Conservation (phyloP, 495 filamentous ascomycete species). For the Pyronema domesticum region DNA sequence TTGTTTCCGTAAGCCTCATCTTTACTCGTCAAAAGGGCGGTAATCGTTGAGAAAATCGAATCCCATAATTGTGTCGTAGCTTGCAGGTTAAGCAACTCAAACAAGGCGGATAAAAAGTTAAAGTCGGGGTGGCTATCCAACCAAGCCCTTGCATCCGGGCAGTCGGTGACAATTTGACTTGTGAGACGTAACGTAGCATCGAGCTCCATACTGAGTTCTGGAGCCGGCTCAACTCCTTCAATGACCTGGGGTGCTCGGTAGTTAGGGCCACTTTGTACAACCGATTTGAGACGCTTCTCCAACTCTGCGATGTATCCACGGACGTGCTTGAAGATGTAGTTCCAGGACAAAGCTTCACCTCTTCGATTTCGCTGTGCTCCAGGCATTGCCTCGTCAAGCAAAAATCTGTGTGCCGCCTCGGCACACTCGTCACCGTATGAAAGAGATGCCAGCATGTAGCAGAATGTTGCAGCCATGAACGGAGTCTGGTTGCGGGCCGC, state of each 20-base stretch:
- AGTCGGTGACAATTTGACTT: conserved; percentile 52
- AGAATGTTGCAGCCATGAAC: conserved; percentile 82
- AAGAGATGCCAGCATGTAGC: conserved; percentile 79
- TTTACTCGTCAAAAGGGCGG: conserved; percentile 22
- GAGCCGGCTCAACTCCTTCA: conserved; percentile 46
- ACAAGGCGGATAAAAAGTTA: conserved; percentile 14
- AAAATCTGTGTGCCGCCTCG: conserved; percentile 63
- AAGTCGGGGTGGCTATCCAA: conserved; percentile 42
- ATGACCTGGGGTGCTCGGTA: conserved; percentile 20
- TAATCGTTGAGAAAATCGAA: conserved; percentile 23
- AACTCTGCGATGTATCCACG: conserved; percentile 18
- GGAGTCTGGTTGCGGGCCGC: conserved; percentile 81
- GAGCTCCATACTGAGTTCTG: conserved; percentile 78
- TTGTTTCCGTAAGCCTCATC: conserved; percentile 12
- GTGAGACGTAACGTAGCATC: conserved; percentile 82
- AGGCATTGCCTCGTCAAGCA: conserved; percentile 67
- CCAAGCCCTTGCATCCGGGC: conserved; percentile 42
- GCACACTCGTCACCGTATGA: conserved; percentile 65
- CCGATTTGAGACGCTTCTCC: conserved; percentile 13
- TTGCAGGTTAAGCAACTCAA: conserved; percentile 18
- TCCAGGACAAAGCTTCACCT: conserved; percentile 69
- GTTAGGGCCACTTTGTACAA: conserved; percentile 12
- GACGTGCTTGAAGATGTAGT: conserved; percentile 69
- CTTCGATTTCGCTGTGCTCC: conserved; percentile 56
- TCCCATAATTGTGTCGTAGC: conserved; percentile 23